Evolutionary conservation across 2,329 filamentous ascomycete species (phyloP).

Genomic region (Blastomyces emzantsi): DNA sequence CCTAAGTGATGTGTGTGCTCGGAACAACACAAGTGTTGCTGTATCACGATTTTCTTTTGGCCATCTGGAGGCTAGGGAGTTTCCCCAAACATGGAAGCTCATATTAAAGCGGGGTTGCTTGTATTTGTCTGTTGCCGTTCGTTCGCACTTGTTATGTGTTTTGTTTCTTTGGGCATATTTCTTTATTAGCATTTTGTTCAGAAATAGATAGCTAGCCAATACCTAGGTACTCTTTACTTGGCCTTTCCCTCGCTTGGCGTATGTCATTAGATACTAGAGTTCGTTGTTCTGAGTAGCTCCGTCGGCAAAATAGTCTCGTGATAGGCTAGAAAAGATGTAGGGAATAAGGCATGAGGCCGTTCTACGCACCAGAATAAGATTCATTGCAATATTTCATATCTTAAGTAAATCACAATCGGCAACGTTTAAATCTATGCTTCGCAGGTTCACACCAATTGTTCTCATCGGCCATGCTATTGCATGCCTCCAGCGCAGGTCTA

Average conservation of each 20-base stretch:
- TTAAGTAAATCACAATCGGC: neutral
- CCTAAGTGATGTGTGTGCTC: neutral
- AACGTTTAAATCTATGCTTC: neutral
- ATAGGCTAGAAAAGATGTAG: neutral
- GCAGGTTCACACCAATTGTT: neutral
- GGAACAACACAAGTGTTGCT: neutral
- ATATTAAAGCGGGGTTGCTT: neutral
- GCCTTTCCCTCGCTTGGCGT: neutral
- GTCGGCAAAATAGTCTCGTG: neutral
- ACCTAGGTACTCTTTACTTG: neutral
- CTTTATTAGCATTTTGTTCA: neutral
- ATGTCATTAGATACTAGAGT: neutral
- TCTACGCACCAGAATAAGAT: neutral
- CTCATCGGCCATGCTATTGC: conserved; percentile 15
- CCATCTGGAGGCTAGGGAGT: neutral
- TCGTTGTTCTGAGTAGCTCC: neutral
- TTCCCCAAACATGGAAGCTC: neutral
- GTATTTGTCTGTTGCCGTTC: neutral
- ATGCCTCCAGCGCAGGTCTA: conserved; percentile 13
- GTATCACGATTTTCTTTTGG: neutral
- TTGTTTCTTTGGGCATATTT: neutral
- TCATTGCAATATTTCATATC: neutral
- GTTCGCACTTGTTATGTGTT: neutral
- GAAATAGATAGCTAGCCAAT: neutral
- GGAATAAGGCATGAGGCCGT: neutral